Base-by-base conservation (phyloP, 2,329 filamentous ascomycete genomes). In the Amauroascus verrucosus region DNA sequence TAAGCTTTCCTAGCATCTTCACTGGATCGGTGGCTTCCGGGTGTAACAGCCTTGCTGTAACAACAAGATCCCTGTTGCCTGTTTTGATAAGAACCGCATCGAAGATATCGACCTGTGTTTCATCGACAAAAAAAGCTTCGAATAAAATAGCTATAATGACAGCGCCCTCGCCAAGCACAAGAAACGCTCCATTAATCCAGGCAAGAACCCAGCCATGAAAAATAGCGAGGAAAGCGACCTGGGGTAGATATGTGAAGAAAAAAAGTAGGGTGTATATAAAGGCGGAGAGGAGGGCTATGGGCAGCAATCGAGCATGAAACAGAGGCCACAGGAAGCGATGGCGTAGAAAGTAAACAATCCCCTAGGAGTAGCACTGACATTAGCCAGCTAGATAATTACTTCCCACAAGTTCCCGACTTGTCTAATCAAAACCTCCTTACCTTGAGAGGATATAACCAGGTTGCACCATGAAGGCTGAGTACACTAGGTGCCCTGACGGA, bases 251-350 rank as follows among this genome's bases (percentile, higher is more conserved):
- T 0, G 88, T 77, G 69, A 93, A 94, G 11, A 88, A 76, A 69
- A 97, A 97, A 18, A 97, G 80, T 18, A 94, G 75, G n/a, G 83
- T 73, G 57, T 95, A 87, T 13, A 96, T 85, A 52, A 93, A 81
- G 13, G 84, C 73, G 0, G 90, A 95, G 11, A 96, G 83, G 13
- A 96, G 73, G 2, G 86, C 80, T 26, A 95, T 77, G 0, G 91
- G 90, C 0, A 97, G 70, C 2, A 98, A 75, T 14, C 90, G 83
- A 22, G 85, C 77, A 54, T 80, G 75, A 59, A 95, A 85, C 1
- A 96, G 78, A 22, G 90, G 89, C 70, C 85, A 94, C 59, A 93
- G 85, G 61, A 86, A 88, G 20, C 81, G 83, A 65, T 90, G 86
- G 30, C 78, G 76, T 48, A 81, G 60, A 69, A 94, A 95, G 72